phyloP scores from a whole-genome alignment of 352 stramenopile genomes.

The Phytophthora pseudosyringae region DNA sequence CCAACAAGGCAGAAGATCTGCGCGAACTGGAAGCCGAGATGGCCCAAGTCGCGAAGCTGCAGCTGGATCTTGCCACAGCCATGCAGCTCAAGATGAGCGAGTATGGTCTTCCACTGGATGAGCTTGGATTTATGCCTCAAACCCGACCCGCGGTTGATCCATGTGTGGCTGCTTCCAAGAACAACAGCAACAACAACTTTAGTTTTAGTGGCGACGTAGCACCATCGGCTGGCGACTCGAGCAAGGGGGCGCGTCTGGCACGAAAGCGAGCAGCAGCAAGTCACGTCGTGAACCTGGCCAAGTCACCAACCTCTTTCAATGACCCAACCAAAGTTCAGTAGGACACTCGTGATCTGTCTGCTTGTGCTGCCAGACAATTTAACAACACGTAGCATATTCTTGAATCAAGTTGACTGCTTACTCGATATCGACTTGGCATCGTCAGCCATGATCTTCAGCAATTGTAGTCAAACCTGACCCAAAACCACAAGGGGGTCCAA shows the following conservation, averaged over 20 bases:
- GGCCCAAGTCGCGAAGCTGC: slow-evolving; percentile 66
- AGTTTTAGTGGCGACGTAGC: slow-evolving; percentile 1
- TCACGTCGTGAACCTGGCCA: slow-evolving; percentile 15
- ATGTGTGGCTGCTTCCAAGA: slow-evolving; percentile 13
- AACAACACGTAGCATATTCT: slow-evolving; percentile 15
- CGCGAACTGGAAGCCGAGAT: slow-evolving; percentile 87
- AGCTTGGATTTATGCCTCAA: slow-evolving; percentile 80
- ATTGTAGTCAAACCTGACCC: background rate
- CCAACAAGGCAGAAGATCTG: slow-evolving; percentile 86
- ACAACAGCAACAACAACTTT: slow-evolving; percentile 40
- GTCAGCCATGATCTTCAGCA: background rate
- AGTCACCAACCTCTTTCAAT: slow-evolving; percentile 13
- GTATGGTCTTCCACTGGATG: slow-evolving; percentile 90
- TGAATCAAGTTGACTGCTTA: slow-evolving; percentile 7
- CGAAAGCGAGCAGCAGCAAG: slow-evolving; percentile 24
- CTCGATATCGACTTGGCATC: slow-evolving; percentile 2
- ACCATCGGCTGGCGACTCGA: slow-evolving; percentile 1
- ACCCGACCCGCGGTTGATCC: slow-evolving; percentile 29
- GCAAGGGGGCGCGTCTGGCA: slow-evolving; percentile 26
- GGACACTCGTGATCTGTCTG: background rate
- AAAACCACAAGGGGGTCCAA: background rate
- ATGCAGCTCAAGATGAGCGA: slow-evolving; percentile 91
- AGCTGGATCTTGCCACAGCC: slow-evolving; percentile 83
- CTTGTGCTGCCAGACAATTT: background rate
- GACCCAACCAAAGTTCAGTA: slow-evolving; percentile 23